These are phyloP conservation scores for Carallia pectinifolia DNA, from an alignment of 345 rosid genomes.

Conservation along the genomic window DNA sequence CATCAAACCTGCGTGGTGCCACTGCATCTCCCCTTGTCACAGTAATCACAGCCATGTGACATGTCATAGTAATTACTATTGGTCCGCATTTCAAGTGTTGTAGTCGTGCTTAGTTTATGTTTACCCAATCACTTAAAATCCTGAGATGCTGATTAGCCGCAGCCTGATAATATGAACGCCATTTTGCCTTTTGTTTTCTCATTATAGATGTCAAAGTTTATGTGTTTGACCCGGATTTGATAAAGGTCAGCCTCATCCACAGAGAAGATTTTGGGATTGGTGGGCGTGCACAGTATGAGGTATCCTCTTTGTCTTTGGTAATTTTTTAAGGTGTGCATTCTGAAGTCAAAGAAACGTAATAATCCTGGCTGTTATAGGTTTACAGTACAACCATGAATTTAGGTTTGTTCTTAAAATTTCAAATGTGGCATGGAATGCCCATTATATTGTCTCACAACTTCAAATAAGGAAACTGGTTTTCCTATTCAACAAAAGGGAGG, in stretches of 20 bases:
- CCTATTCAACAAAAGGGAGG: neutral
- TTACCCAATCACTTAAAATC: neutral
- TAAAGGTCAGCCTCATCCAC: constrained; percentile 43
- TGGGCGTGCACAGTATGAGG: constrained; percentile 61
- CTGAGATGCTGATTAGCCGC: neutral
- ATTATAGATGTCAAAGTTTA: constrained; percentile 67
- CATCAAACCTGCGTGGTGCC: neutral
- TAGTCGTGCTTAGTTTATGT: neutral
- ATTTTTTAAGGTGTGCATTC: neutral
- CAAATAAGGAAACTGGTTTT: neutral
- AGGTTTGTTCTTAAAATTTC: neutral
- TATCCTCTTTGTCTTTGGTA: constrained; percentile 9
- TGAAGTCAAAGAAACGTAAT: neutral
- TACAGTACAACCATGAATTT: neutral
- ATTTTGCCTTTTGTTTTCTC: constrained; percentile 3
- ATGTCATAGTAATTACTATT: neutral
- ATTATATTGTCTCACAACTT: too few species aligned
- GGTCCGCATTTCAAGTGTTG: neutral
- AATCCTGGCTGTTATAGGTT: neutral
- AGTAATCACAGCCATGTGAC: neutral
- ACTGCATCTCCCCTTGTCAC: neutral
- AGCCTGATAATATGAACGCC: neutral
- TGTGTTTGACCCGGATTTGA: constrained; percentile 45
- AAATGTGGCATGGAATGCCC: too few species aligned
- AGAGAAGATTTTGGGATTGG: constrained; percentile 66